Evolutionary conservation across 2,329 filamentous ascomycete genomes (phyloP).

Genomic region (Colletotrichum limetticola): DNA sequence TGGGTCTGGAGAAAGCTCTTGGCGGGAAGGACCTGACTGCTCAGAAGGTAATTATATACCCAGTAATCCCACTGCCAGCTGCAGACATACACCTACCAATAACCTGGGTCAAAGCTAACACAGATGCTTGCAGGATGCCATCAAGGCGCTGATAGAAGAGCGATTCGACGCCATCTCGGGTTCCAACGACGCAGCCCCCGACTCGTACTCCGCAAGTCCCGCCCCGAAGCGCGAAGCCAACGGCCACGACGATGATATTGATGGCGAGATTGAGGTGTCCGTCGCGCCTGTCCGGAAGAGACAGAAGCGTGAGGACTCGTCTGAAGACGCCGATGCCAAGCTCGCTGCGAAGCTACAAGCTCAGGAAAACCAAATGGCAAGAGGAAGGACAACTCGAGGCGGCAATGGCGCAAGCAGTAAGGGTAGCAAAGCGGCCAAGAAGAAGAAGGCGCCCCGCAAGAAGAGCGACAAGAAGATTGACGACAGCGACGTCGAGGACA

Average conservation of each 20-base stretch:
- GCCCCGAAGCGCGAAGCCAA: slow-evolving; percentile 48
- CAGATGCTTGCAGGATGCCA: slow-evolving; percentile 62
- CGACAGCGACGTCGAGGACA: slow-evolving; percentile 79
- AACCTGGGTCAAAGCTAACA: background rate
- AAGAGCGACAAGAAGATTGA: slow-evolving; percentile 84
- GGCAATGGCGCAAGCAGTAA: slow-evolving; percentile 68
- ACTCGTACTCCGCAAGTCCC: slow-evolving; percentile 44
- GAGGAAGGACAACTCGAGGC: slow-evolving; percentile 80
- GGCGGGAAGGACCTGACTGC: slow-evolving; percentile 67
- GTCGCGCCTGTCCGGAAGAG: slow-evolving; percentile 68
- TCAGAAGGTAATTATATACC: slow-evolving; percentile 60
- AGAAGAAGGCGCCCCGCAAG: slow-evolving; percentile 75
- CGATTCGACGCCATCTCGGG: slow-evolving; percentile 76
- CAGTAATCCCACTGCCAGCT: background rate
- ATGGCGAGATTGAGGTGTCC: slow-evolving; percentile 60
- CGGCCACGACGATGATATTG: slow-evolving; percentile 48
- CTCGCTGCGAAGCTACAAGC: slow-evolving; percentile 90
- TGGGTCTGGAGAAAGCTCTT: slow-evolving; percentile 64
- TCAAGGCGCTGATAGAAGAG: slow-evolving; percentile 78
- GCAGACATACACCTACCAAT: background rate
- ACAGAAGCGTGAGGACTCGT: slow-evolving; percentile 69
- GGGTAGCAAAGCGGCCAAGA: slow-evolving; percentile 66
- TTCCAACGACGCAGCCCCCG: slow-evolving; percentile 21
- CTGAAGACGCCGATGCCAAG: slow-evolving; percentile 83
- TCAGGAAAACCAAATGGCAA: slow-evolving; percentile 80